Percentiles rank a stretch among this genome's conserved stretches.
These are phyloP conservation scores for Actinomucor elegans DNA, from an alignment of 371 early-diverging fungal species.

Conservation along the genomic window DNA sequence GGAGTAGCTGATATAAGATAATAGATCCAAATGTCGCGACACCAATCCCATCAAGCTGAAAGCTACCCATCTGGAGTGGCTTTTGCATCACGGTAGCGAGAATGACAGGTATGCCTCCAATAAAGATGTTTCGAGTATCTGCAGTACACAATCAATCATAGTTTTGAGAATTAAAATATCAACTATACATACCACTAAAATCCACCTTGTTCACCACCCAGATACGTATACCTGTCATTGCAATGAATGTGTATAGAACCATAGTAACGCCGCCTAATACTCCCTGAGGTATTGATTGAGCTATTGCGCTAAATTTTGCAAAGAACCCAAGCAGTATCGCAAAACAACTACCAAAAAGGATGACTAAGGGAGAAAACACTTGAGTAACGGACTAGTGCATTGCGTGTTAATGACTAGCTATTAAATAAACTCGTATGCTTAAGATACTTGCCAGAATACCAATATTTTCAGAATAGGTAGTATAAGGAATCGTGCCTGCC, in stretches of 20 bases:
- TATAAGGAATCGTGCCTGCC: slow-evolving; percentile 46
- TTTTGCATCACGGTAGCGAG: slow-evolving; percentile 19
- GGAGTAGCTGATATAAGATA: slow-evolving; percentile 26
- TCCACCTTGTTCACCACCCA: slow-evolving; percentile 43
- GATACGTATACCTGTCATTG: slow-evolving; percentile 46
- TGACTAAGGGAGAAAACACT: slow-evolving; percentile 43
- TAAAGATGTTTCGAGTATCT: slow-evolving; percentile 38
- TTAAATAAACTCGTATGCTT: not conserved
- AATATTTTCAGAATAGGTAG: slow-evolving; percentile 61
- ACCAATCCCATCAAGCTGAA: slow-evolving; percentile 33
- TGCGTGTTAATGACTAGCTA: no score
- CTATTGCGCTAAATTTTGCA: slow-evolving; percentile 46
- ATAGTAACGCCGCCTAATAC: slow-evolving; percentile 44
- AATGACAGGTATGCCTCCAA: slow-evolving; percentile 28
- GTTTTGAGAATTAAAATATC: no score
- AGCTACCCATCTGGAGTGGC: slow-evolving; percentile 1
- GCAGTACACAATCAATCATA: no score
- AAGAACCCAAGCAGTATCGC: slow-evolving; percentile 42
- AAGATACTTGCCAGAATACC: slow-evolving; percentile 34
- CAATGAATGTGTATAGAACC: slow-evolving; percentile 43
- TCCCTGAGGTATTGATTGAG: slow-evolving; percentile 43
- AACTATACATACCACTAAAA: slow-evolving; percentile 23
- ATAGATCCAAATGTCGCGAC: slow-evolving; percentile 30
- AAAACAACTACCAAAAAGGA: slow-evolving; percentile 35
- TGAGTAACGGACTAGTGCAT: slow-evolving; percentile 29